Base-by-base conservation (phyloP, 768 basidiomycete genomes). In the Thelephora aurantiotincta region DNA sequence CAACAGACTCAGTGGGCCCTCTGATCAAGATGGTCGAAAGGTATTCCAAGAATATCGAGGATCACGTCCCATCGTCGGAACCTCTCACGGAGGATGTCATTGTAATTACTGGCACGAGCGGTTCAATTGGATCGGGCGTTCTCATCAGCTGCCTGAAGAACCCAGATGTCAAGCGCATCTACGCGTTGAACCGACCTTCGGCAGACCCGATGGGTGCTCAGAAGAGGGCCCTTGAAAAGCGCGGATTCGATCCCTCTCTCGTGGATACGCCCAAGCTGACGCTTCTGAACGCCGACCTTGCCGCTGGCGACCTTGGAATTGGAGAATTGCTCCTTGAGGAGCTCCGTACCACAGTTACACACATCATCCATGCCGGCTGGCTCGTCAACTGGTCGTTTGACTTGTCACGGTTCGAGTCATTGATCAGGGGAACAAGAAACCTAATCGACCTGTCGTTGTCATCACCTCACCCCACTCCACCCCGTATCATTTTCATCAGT, bases 361-460 rank as follows among this genome's bases (percentile, higher is more conserved):
- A 48, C 36, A 55, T 58, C 37, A 60, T 59, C 19, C 58, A 60
- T 50, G 56, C 50, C 42, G 58, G 58, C 9, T 69, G 65, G 65
- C 53, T 53, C 5, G 61, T 66, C 2, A 58, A 68, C 52, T 67
- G 67, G 50, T 65, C 63, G 43, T 35, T 61, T 2, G 43, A 61
- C 1, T 50, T 69, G 11, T 35, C 57, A 3, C 57, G 59, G 2
- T 60, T 68, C 52, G 62, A 65, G 43, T 60, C 63, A 1, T 45
- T 55, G 18, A 46, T 69, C 13, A 37, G 34, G 2, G 57, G 57
- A 6, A 58, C 64, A 6, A 61, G 65, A 0, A 23, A 51, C 12
- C 46, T 69, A 11, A 52, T 68, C n/a, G 61, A 69, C 51, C 54
- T 69, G 13, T 57, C 66, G 0, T 52, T 68, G 12, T 33, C 51